phyloP scores from a whole-genome alignment of 73 alveolate genomes.

The Paramecium pentaurelia region DNA sequence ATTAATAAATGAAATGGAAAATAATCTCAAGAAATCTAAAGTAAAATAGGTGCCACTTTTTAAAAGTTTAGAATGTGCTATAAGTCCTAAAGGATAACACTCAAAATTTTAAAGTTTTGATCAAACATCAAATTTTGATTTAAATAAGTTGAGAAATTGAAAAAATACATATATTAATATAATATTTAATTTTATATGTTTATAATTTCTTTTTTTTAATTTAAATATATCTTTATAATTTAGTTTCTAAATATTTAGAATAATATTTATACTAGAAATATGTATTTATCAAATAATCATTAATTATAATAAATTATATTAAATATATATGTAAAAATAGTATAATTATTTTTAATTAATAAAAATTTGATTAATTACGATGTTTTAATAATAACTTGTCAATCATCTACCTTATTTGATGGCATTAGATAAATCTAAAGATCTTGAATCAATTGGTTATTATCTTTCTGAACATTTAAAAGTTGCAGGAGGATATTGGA shows the following conservation, averaged over 20 bases:
- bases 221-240: too few relatives aligned
- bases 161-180: background rate
- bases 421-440: conserved; percentile 81
- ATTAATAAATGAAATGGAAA: background rate
- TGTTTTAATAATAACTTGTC: conserved; percentile 46
- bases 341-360: background rate
- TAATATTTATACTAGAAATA: too few relatives aligned
- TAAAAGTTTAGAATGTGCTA: background rate
- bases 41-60: background rate
- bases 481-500: conserved; percentile 93
- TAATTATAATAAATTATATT: too few relatives aligned
- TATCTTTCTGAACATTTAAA: conserved; percentile 88
- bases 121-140: background rate
- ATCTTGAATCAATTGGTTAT: conserved; percentile 82
- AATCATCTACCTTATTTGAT: conserved; percentile 72
- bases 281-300: too few relatives aligned
- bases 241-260: too few relatives aligned
- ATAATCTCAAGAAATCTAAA: background rate
- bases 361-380: conserved; percentile 44
- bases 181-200: background rate
- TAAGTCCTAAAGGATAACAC: background rate
- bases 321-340: background rate
- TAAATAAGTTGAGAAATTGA: background rate
- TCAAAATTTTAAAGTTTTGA: conserved; percentile 7
- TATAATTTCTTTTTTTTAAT: too few relatives aligned